These are phyloP conservation scores for Leptodontidium sp. DNA, from an alignment of 2,329 filamentous ascomycete genomes.

Conservation along the genomic window DNA sequence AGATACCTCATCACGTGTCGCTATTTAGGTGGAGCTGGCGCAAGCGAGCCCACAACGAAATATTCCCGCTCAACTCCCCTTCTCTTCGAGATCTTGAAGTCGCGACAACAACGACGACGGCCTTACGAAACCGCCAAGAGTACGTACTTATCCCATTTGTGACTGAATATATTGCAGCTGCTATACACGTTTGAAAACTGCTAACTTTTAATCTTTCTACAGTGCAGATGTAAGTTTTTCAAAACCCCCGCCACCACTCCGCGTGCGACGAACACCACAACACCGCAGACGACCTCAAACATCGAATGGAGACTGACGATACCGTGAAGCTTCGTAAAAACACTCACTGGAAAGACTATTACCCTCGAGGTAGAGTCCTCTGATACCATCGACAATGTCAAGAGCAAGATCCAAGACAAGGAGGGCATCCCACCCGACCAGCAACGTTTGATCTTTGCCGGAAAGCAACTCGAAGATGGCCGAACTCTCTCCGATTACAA, in stretches of 20 bases:
- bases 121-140: conserved; percentile 55
- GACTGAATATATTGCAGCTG: neutral
- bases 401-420: conserved; percentile 99
- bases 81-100: neutral
- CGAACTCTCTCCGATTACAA: conserved; percentile 98
- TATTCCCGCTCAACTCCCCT: neutral
- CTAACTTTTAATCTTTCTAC: conserved; percentile 57
- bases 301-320: conserved; percentile 37
- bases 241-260: neutral
- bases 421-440: conserved; percentile 98
- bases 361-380: conserved; percentile 99
- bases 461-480: conserved; percentile 99
- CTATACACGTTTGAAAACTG: conserved; percentile 41
- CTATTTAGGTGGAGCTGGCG: neutral
- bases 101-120: conserved; percentile 20
- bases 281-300: conserved; percentile 43
- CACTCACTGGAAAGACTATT: conserved; percentile 99
- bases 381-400: conserved; percentile 99
- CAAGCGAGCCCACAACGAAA: conserved; percentile 18
- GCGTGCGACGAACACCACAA: neutral
- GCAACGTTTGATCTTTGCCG: conserved; percentile 98
- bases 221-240: conserved; percentile 89
- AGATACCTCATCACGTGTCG: neutral
- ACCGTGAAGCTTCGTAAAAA: conserved; percentile 91
- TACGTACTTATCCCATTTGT: conserved; percentile 52